Base-by-base conservation (phyloP, 768 basidiomycete genomes). In the Rhizopogon vesiculosus region DNA sequence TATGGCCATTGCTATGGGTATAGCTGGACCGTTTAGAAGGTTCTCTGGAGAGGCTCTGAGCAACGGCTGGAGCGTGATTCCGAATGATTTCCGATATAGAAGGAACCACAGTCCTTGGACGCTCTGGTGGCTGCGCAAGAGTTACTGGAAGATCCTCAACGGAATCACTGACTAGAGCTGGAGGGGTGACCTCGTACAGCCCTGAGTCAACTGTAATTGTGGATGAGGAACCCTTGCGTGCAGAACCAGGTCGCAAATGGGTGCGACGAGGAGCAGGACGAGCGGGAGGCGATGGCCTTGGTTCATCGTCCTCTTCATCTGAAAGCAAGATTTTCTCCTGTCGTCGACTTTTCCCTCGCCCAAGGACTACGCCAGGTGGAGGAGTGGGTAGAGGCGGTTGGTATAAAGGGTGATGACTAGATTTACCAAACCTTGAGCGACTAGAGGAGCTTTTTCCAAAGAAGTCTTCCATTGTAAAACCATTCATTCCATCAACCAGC, bases 21-120 rank as follows among this genome's bases (percentile, higher is more conserved):
- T 80, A 78, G 10, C 79, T 66, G 5, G 83, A 79, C 39, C 78
- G 78, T 59, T 61, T 61, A 56, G 72, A 71, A n/a, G 78, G 62
- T 31, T 78, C 76, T 40, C 78, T 75, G n/a, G 77, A 71, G 41
- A 80, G 78, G 29, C 67, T 69, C 62, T 81, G 83, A 49, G 74
- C 72, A 60, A 80, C 74, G 19, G 73, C 76, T n/a, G 89, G 88
- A 3, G 85, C 84, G 43, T 93, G 84, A 28, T 81, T 81, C 29
- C 87, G 85, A 57, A 94, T 93, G 57, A 94, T 94, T 55, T 94
- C 91, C 41, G 87, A 88, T 66, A 94, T 94, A 13, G 90, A 89
- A 45, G 92, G 91, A 7, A 85, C 81, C 49, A 86, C 66, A 18
- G 73, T 74, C 68, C 82, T 82, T 65, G 63, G 66, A 31, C 65